A percentile compares a stretch with the other conserved stretches of the same genome.
Evolutionary conservation across 306 rosid species (phyloP).

Genomic region (Lithocarpus polystachyus): DNA sequence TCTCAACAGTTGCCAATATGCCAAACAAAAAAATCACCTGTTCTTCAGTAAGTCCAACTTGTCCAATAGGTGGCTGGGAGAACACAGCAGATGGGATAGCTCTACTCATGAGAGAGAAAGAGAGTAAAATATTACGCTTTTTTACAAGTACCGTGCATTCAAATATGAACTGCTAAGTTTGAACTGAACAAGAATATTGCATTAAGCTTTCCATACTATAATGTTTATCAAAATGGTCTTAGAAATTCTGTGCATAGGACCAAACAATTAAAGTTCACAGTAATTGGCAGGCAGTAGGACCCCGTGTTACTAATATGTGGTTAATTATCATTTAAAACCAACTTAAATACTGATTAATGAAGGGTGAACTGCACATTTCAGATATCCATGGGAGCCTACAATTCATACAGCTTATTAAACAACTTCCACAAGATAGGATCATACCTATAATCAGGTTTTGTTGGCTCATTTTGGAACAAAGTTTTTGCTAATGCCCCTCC

Average conservation of each 20-base stretch:
- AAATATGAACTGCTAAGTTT: neutral
- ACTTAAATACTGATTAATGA: neutral
- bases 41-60: slow-evolving; percentile 93
- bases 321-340: neutral
- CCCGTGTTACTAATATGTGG: neutral
- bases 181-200: neutral
- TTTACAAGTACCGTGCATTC: too few species aligned
- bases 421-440: slow-evolving; percentile 18
- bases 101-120: slow-evolving; percentile 34
- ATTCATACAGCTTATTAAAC: neutral
- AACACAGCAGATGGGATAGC: slow-evolving; percentile 95
- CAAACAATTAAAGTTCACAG: neutral
- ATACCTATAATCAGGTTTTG: slow-evolving; percentile 94
- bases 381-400: neutral
- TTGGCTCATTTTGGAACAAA: slow-evolving; percentile 69
- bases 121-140: slow-evolving; percentile 6
- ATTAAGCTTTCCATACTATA: neutral
- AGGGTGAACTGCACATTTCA: neutral
- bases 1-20: slow-evolving; percentile 19
- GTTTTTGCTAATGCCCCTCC: slow-evolving; percentile 85
- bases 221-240: neutral
- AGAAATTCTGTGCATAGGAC: neutral
- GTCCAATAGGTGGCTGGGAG: slow-evolving; percentile 95
- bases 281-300: neutral
- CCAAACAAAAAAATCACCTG: slow-evolving; percentile 46